Base-by-base conservation (phyloP, 2,329 filamentous ascomycete species). In the Aspergillus sp. region DNA sequence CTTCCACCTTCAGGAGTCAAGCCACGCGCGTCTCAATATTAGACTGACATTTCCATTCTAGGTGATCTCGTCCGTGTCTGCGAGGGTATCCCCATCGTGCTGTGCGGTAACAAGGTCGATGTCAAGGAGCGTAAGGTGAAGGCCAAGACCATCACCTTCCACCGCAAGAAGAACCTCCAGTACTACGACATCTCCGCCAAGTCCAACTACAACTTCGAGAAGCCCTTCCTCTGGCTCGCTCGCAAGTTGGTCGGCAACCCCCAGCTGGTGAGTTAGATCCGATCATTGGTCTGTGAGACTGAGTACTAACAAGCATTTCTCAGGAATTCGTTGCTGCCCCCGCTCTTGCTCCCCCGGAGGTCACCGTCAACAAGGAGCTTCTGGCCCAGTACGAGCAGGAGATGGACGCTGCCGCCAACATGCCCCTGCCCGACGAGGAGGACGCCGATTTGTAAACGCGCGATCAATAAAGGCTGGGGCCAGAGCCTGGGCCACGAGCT, bases 111-210 rank as follows among this genome's bases (percentile, higher is more conserved):
- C 91, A 99, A 99, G 88, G 94, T 99, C 80, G 94, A 99, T 76
- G 95, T 99, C 69, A 99, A 99, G 91, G 95, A 99, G 88, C 92
- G 95, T 82, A 99, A 99, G 85, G 95, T 99, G 79, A 99, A 99
- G 89, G 95, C 95, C 78, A 99, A 99, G 91, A 96, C 94, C 79
- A 99, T 99, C 83, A 99, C 95, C 70, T 99, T 99, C 91, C 95
- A 99, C 88, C 92, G 95, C 84, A 99, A 99, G 91, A 99, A 99
- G 90, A 99, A 98, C 84, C 89, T 99, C 56, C 95, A 99, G 84
- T 99, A 98, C 88, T 99, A 99, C 87, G 95, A 98, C 74, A 98
- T 98, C 80, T 97, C 92, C 45, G 95, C 95, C 82, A 99, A 98
- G 87, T 97, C 93, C 77, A 98, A 98, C 87, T 98, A 99, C 85